Conservation (phyloP, 106 monocot genomes). For the Phalaenopsis equestris region DNA sequence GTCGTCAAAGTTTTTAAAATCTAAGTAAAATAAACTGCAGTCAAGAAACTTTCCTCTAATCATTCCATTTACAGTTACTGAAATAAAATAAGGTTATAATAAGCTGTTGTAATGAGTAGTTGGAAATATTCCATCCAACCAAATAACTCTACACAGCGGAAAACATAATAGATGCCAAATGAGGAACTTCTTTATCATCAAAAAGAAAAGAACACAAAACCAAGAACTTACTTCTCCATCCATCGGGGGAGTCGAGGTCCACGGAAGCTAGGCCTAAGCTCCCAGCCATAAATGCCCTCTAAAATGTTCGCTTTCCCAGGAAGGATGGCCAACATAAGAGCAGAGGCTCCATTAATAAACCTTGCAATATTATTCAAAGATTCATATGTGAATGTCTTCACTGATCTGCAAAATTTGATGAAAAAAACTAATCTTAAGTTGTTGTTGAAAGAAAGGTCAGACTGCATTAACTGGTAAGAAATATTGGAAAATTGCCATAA, state of each 20-base stretch:
- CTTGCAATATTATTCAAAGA: conserved; percentile 89
- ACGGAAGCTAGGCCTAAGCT: conserved; percentile 82
- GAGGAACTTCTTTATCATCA: neutral
- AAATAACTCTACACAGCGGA: neutral
- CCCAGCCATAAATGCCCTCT: conserved; percentile 88
- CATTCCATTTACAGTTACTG: neutral
- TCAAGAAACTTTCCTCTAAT: neutral
- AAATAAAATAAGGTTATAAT: neutral
- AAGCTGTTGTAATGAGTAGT: neutral
- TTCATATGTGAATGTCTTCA: conserved; percentile 98
- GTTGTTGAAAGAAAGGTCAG: neutral
- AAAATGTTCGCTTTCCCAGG: conserved; percentile 82
- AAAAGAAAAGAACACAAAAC: neutral
- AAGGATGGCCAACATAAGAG: conserved; percentile 64
- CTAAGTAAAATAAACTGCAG: neutral
- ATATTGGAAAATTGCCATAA: neutral
- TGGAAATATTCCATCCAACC: neutral
- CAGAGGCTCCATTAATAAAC: conserved; percentile 90
- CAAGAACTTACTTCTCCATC: conserved; percentile 85
- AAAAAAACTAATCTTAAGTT: neutral
- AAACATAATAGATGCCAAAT: neutral
- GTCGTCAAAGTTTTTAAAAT: neutral
- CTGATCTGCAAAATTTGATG: conserved; percentile 50
- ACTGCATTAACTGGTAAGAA: neutral
- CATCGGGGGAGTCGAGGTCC: conserved; percentile 92